Evolutionary conservation across 441 rosid genomes (phyloP), one percentile per base, ranked within the genome.

Genomic region (Adansonia rubrostipa): DNA sequence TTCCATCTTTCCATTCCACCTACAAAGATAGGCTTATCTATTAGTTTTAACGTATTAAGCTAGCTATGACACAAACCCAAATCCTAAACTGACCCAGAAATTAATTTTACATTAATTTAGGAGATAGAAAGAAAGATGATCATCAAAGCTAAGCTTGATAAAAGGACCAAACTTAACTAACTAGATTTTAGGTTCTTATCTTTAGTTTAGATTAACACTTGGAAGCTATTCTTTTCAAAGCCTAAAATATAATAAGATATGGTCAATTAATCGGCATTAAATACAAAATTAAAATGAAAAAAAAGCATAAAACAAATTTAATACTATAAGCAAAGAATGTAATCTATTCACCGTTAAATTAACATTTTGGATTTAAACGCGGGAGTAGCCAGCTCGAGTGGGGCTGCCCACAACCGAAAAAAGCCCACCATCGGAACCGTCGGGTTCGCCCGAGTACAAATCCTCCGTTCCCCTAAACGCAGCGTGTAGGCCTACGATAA

Each of bases 331-430:
- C 17, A 70, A 69, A 57, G 61, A 77, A 77, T 70, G 61, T 1
- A 75, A 36, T 3, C 40, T 36, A 36, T 51, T 28, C n/a, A 44
- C 9, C 45, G 47, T 47, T 9, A 24, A 62, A 50, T 24, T 22
- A 47, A 48, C 9, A 9, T 22, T 11, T 20, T 74, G 45, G 36
- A 33, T 44, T 82, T 75, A 86, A 80, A 91, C 51, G 50, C 82
- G 82, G 65, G 84, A 19, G 73, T 85, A 84, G n/a, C 88, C 86
- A 66, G 74, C 48, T 73, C 82, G 75, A 36, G 77, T 62, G 20
- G 89, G 88, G 75, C 89, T 89, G 17, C 91, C 89, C 51, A 87
- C 91, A 69, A 89, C 84, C n/a, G 94, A 92, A 72, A 73, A 47
- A 85, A 90, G 22, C 33, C 90, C 88, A 58, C 84, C 81, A 1